Evolutionary conservation across 148 eudicot genomes (phyloP), one percentile per base, ranked within the genome.

Genomic region (Hydrangea macrophylla): DNA sequence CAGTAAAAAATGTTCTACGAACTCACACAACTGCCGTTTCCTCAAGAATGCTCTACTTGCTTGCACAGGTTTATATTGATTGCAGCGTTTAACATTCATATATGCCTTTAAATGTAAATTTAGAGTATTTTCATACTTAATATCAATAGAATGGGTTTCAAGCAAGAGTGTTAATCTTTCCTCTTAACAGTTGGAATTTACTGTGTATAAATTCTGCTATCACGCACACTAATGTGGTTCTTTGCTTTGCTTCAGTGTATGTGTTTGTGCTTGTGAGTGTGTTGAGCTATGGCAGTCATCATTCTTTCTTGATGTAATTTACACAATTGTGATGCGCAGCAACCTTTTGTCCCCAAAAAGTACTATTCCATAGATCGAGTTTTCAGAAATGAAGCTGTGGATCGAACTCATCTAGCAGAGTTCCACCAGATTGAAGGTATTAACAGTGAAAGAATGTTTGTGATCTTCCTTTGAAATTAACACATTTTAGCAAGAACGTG

Each of bases 321-420:
- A 0, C 31, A 36, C 25, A 5, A 23, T 25, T 58, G 25, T 18
- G 12, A 15, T 53, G 13, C 0, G 17, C 82, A 94, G 97, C 70
- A 80, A 79, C 83, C 84, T 10, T 95, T 95, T 77, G 75, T 78
- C 23, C 93, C 97, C 45, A 81, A 82, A 68, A 90, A 78, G 73
- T 90, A 88, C 78, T 94, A 85, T 65, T 90, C 97, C 18, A 87
- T 94, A 55, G 98, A 94, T 55, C 97, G 98, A 22, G 97, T 94
- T 22, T 94, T 94, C 77, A 88, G 98, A 85, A 94, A 94, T 72
- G 98, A 94, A 88, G 98, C 98, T 33, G 98, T 94, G 37, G 97
- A 90, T 71, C 86, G 99, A 66, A 94, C 99, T 13, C 97, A 91
- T 75, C 85, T 94, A 64, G 99, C 99, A 0, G 97, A 94, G 81